These are phyloP conservation scores for Schizophyllum amplum DNA, from an alignment of 1,284 basidiomycete species.

Conservation along the genomic window DNA sequence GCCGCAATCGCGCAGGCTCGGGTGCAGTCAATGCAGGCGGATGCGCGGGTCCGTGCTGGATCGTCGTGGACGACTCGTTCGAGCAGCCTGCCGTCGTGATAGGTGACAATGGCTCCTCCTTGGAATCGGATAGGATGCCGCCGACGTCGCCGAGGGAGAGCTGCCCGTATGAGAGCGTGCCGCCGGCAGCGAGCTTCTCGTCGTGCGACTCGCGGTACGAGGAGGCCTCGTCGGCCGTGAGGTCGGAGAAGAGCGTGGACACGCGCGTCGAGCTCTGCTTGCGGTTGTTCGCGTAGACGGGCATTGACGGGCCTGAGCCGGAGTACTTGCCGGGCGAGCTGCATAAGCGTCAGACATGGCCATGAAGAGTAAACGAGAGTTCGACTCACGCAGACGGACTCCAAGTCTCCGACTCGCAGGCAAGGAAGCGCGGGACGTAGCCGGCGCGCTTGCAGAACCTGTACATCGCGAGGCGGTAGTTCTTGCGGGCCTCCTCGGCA, in stretches of 20 bases:
- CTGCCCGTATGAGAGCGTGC: constrained; percentile 26
- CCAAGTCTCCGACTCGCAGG: neutral
- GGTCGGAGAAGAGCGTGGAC: neutral
- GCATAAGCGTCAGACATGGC: neutral
- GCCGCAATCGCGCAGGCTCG: constrained; percentile 4
- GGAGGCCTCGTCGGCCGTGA: constrained; percentile 25
- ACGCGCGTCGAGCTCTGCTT: neutral
- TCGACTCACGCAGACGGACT: neutral
- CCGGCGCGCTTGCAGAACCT: neutral
- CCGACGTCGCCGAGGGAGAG: constrained; percentile 28
- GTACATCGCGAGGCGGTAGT: constrained; percentile 16
- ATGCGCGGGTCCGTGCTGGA: constrained; percentile 19
- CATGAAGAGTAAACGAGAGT: neutral
- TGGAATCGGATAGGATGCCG: constrained; percentile 28
- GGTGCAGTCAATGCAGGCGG: constrained; percentile 13
- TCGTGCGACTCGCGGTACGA: constrained; percentile 23
- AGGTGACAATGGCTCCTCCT: constrained; percentile 6
- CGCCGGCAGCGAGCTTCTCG: constrained; percentile 22
- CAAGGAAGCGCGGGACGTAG: neutral
- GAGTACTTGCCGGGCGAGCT: neutral
- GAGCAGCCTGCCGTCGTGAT: constrained; percentile 12
- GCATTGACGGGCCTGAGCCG: neutral
- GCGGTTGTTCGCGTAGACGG: neutral
- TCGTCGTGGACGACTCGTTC: constrained; percentile 21
- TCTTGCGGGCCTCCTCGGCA: constrained; percentile 31